phyloP scores from a whole-genome alignment of 371 early-diverging fungal genomes.

The Batkoa obscura region DNA sequence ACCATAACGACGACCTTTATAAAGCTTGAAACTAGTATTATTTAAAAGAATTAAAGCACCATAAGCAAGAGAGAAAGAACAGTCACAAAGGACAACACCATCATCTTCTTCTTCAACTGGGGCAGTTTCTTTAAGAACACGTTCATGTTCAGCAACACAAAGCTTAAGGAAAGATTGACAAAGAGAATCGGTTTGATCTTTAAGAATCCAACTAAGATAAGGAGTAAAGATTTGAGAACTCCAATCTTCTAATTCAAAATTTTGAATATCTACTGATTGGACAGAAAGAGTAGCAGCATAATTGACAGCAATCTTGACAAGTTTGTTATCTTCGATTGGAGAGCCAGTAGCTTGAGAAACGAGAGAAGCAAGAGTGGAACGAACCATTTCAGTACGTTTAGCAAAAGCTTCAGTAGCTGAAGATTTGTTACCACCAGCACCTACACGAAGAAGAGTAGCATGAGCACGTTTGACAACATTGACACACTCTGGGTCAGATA shows the following conservation, averaged over 20 bases:
- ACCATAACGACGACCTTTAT: slow-evolving; percentile 67
- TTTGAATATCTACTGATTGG: slow-evolving; percentile 27
- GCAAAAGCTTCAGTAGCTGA: slow-evolving; percentile 9
- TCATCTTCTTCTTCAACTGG: slow-evolving; percentile 41
- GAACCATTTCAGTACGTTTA: slow-evolving; percentile 12
- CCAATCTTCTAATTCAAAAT: slow-evolving; percentile 28
- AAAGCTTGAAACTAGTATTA: slow-evolving; percentile 52
- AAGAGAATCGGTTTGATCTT: slow-evolving; percentile 13
- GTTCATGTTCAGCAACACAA: slow-evolving; percentile 20
- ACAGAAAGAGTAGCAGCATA: slow-evolving; percentile 25
- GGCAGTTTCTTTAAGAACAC: slow-evolving; percentile 23
- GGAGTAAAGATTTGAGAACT: slow-evolving; percentile 20
- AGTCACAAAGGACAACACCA: slow-evolving; percentile 59
- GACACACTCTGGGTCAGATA: slow-evolving; percentile 61
- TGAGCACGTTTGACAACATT: slow-evolving; percentile 36
- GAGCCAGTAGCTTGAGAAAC: slow-evolving; percentile 8
- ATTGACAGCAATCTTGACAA: slow-evolving; percentile 19
- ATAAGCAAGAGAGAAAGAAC: slow-evolving; percentile 65
- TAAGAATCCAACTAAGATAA: slow-evolving; percentile 32
- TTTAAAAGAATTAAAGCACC: slow-evolving; percentile 68
- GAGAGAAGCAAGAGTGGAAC: slow-evolving; percentile 12
- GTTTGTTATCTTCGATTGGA: slow-evolving; percentile 16
- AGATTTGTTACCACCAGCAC: slow-evolving; percentile 17
- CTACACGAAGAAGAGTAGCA: slow-evolving; percentile 27
- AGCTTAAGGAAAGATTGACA: slow-evolving; percentile 16